Evolutionary conservation across 2,329 filamentous ascomycete genomes (phyloP).

Genomic region (Beauveria sp.): DNA sequence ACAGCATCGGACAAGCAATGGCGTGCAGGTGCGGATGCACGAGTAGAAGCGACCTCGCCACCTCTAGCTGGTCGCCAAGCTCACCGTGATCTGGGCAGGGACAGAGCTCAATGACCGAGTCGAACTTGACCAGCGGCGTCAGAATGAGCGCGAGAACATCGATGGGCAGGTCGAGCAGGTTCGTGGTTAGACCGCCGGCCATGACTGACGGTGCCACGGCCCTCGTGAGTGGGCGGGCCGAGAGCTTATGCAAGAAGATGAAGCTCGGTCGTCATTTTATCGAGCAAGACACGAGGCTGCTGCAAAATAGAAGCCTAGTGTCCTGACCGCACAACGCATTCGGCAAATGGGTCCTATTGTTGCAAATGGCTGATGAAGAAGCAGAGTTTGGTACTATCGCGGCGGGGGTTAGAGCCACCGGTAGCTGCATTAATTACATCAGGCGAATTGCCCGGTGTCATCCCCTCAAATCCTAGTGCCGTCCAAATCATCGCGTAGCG

Average conservation of each 20-base stretch:
- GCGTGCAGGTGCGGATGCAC: slow-evolving; percentile 25
- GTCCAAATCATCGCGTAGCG: neutral
- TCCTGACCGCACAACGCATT: neutral
- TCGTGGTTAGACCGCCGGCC: slow-evolving; percentile 10
- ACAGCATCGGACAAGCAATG: slow-evolving; percentile 25
- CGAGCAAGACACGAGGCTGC: neutral
- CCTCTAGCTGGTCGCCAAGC: slow-evolving; percentile 13
- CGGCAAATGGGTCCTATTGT: neutral
- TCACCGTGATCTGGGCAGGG: slow-evolving; percentile 17
- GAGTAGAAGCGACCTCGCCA: slow-evolving; percentile 24
- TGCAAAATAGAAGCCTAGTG: neutral
- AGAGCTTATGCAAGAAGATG: no score
- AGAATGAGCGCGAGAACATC: slow-evolving; percentile 26
- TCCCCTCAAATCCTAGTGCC: neutral
- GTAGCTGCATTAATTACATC: neutral
- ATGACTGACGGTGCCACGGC: neutral
- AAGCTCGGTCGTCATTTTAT: neutral
- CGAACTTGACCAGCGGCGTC: slow-evolving; percentile 21
- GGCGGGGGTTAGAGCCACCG: neutral
- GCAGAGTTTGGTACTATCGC: neutral
- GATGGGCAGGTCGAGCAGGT: slow-evolving; percentile 27
- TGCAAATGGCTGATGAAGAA: neutral
- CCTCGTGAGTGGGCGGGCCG: no score
- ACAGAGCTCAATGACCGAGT: slow-evolving; percentile 20
- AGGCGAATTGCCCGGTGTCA: neutral